Evolutionary conservation across 768 basidiomycete species (phyloP).

Genomic region (Termitomyces sp.): DNA sequence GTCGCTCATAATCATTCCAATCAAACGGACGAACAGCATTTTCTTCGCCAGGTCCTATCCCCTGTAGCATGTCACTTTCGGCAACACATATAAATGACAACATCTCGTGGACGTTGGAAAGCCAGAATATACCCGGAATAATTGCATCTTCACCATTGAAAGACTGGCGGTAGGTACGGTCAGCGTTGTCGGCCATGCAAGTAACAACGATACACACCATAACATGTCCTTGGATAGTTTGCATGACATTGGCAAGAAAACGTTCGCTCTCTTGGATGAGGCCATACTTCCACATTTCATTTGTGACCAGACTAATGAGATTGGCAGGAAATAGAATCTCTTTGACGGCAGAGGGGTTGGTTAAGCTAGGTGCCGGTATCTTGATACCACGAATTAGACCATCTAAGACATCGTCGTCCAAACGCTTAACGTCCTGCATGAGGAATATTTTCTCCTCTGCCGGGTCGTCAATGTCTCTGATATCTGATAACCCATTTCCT

Average conservation of each 20-base stretch:
- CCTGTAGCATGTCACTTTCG: slow-evolving; percentile 98
- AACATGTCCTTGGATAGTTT: slow-evolving; percentile 93
- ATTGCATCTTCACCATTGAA: slow-evolving; percentile 94
- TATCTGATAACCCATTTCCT: slow-evolving; percentile 61
- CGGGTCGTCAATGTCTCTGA: slow-evolving; percentile 77
- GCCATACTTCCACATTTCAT: slow-evolving; percentile 99
- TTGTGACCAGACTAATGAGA: slow-evolving; percentile 94
- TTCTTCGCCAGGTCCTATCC: slow-evolving; percentile 95
- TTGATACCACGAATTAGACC: slow-evolving; percentile 89
- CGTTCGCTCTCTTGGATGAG: slow-evolving; percentile 95
- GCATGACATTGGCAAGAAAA: slow-evolving; percentile 98
- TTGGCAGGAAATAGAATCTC: slow-evolving; percentile 99
- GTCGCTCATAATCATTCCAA: slow-evolving; percentile 94
- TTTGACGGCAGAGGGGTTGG: slow-evolving; percentile 90
- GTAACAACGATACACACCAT: slow-evolving; percentile 63
- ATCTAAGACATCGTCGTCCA: slow-evolving; percentile 91
- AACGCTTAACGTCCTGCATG: slow-evolving; percentile 82
- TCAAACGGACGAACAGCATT: slow-evolving; percentile 88
- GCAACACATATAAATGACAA: slow-evolving; percentile 98
- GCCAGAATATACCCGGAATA: slow-evolving; percentile 96
- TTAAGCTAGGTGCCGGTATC: slow-evolving; percentile 85
- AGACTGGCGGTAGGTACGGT: slow-evolving; percentile 39
- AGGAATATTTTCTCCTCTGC: slow-evolving; percentile 93
- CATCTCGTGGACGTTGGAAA: slow-evolving; percentile 99
- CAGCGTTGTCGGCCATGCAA: slow-evolving; percentile 2